phyloP scores from a whole-genome alignment of 352 stramenopile genomes.

The Globisporangium polare region DNA sequence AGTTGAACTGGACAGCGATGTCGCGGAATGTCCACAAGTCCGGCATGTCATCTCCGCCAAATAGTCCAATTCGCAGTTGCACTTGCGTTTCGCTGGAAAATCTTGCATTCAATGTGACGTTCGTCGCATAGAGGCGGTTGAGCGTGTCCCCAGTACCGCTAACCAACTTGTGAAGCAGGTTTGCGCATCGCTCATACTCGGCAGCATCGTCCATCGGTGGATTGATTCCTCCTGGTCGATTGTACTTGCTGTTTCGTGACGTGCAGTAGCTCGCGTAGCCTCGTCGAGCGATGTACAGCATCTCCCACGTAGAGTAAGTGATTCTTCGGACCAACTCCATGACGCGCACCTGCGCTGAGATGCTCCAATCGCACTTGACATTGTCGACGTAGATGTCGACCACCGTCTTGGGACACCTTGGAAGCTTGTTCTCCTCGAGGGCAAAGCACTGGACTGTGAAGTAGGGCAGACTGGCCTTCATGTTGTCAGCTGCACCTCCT shows the following conservation, averaged over 20 bases:
- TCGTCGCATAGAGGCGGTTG: conserved; percentile 54
- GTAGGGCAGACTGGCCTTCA: conserved; percentile 23
- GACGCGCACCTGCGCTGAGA: conserved; percentile 53
- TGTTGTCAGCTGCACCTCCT: not conserved
- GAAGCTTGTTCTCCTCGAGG: conserved; percentile 63
- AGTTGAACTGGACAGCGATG: conserved; percentile 38
- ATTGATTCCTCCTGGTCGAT: conserved; percentile 55
- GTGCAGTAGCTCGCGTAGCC: conserved; percentile 55
- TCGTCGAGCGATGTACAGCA: conserved; percentile 68
- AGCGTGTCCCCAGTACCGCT: conserved; percentile 63
- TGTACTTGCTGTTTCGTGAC: conserved; percentile 46
- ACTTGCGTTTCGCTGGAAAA: conserved; percentile 30
- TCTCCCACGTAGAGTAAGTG: conserved; percentile 69
- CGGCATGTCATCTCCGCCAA: conserved; percentile 64
- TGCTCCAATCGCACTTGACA: conserved; percentile 42
- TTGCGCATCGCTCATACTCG: conserved; percentile 38
- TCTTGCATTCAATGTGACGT: conserved; percentile 35
- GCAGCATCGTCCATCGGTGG: conserved; percentile 34
- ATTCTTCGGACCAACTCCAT: conserved; percentile 62
- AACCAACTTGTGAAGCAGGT: conserved; percentile 37
- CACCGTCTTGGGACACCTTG: conserved; percentile 36
- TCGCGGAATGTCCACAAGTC: conserved; percentile 62
- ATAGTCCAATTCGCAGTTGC: conserved; percentile 38
- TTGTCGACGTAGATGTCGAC: conserved; percentile 67
- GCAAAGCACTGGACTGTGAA: conserved; percentile 55